Conservation (phyloP, 2,329 filamentous ascomycete genomes). For the Exophiala oligosperma region DNA sequence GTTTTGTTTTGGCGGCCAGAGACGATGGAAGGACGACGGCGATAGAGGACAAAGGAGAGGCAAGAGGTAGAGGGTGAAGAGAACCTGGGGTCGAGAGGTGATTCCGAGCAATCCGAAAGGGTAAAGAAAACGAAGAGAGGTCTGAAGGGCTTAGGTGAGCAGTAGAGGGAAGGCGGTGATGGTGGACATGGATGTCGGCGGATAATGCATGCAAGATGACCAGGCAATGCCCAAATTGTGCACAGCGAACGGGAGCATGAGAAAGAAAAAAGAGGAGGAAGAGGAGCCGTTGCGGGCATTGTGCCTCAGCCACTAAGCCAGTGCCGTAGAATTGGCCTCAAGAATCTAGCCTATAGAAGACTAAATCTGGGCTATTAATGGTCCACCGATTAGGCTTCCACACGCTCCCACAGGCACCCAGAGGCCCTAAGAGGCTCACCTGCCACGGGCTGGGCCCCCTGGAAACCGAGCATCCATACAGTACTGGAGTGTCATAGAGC, state of each 20-base stretch:
- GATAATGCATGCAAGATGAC: conserved; percentile 7
- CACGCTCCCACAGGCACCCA: background rate
- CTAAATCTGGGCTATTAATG: background rate
- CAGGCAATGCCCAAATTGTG: background rate
- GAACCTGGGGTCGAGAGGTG: background rate
- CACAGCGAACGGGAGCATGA: background rate
- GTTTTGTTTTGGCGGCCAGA: background rate
- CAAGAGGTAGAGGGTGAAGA: conserved; percentile 2
- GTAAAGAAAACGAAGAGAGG: conserved; percentile 8
- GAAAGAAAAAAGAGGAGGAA: background rate
- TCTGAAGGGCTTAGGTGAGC: conserved; percentile 25
- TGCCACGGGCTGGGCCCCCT: no score
- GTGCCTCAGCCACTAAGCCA: background rate
- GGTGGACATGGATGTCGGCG: conserved; percentile 17
- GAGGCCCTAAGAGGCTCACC: no score
- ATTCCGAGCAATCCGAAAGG: conserved; percentile 19
- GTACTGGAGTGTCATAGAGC: no score
- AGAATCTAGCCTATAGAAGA: background rate
- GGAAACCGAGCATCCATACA: no score
- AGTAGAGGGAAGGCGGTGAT: conserved; percentile 4
- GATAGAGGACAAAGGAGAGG: conserved; percentile 1
- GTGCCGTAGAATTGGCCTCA: background rate
- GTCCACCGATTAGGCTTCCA: background rate
- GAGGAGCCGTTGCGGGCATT: background rate
- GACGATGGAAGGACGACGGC: conserved; percentile 6